Evolutionary conservation across 257 asterid species (phyloP).

Genomic region (Jasminum sambac): DNA sequence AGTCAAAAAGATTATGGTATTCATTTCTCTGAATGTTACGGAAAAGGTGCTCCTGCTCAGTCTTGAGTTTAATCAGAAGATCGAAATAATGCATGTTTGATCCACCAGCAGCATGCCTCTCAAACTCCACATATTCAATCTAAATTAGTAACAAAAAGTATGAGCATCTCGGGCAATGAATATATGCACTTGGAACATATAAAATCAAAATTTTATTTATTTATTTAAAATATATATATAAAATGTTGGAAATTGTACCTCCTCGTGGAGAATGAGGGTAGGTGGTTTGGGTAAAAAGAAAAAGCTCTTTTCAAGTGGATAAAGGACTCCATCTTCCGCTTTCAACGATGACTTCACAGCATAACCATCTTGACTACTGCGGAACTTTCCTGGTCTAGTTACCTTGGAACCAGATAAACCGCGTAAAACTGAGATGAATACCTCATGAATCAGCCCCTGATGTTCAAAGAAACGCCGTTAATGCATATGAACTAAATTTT

Average conservation of each 20-base stretch:
- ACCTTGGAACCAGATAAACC: conserved; percentile 94
- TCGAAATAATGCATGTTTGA: conserved; percentile 97
- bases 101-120: conserved; percentile 97
- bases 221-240: neutral
- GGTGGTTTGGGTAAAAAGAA: conserved; percentile 99
- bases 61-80: conserved; percentile 81
- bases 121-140: conserved; percentile 97
- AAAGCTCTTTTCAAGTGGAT: conserved; percentile 97
- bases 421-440: conserved; percentile 69
- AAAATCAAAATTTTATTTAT: neutral
- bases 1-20: conserved; percentile 67
- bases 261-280: conserved; percentile 93
- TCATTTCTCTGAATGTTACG: conserved; percentile 94
- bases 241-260: conserved; percentile 43
- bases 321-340: conserved; percentile 99
- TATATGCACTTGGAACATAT: conserved; percentile 1
- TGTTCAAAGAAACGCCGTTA: conserved; percentile 7
- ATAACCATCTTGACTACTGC: conserved; percentile 84
- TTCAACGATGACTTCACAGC: conserved; percentile 96
- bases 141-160: conserved; percentile 22
- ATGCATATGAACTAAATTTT: neutral
- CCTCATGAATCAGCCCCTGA: conserved; percentile 88
- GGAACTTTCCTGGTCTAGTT: conserved; percentile 92
- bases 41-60: conserved; percentile 97
- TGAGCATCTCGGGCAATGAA: conserved; percentile 21